Conservation (phyloP, 2,329 filamentous ascomycete species). For the Anisogramma anomala region DNA sequence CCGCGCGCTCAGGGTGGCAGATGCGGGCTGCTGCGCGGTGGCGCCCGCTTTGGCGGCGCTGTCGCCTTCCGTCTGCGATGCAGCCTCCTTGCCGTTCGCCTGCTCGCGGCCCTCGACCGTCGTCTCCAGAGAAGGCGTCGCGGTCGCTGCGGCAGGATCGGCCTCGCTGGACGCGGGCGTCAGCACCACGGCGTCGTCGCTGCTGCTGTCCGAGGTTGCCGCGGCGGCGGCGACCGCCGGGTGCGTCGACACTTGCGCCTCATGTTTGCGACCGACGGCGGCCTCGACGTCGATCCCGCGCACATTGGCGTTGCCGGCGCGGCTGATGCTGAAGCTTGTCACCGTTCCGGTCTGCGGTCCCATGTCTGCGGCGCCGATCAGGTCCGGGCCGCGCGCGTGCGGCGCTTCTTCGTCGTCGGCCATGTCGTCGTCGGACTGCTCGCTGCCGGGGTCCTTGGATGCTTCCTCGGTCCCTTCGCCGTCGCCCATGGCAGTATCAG, state of each 20-base stretch:
- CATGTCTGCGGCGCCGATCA: slow-evolving; percentile 77
- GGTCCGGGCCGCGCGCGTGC: slow-evolving; percentile 72
- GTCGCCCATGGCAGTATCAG: slow-evolving; percentile 11
- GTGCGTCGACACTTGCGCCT: slow-evolving; percentile 14
- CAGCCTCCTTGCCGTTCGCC: too few species aligned
- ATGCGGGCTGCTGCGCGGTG: background rate
- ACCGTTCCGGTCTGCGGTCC: slow-evolving; percentile 53
- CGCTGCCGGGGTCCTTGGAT: slow-evolving; percentile 17
- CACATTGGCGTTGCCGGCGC: slow-evolving; percentile 31
- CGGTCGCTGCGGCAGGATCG: background rate
- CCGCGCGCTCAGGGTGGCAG: slow-evolving; percentile 6
- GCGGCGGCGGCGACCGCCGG: slow-evolving; percentile 9
- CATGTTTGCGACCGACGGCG: slow-evolving; percentile 43
- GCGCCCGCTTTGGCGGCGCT: slow-evolving; percentile 15
- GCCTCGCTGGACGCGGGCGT: slow-evolving; percentile 2
- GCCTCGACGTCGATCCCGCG: slow-evolving; percentile 49
- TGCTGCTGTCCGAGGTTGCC: slow-evolving; percentile 15
- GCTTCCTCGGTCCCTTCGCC: slow-evolving; percentile 18
- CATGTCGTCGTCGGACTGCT: slow-evolving; percentile 27
- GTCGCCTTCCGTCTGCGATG: too few species aligned
- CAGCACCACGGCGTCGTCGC: slow-evolving; percentile 16
- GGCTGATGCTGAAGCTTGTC: slow-evolving; percentile 28
- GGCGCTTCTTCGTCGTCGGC: slow-evolving; percentile 53
- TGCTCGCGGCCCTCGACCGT: background rate
- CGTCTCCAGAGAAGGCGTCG: slow-evolving; percentile 1